phyloP scores from a whole-genome alignment of 2,329 filamentous ascomycete species.

The Alternaria ventricosa region DNA sequence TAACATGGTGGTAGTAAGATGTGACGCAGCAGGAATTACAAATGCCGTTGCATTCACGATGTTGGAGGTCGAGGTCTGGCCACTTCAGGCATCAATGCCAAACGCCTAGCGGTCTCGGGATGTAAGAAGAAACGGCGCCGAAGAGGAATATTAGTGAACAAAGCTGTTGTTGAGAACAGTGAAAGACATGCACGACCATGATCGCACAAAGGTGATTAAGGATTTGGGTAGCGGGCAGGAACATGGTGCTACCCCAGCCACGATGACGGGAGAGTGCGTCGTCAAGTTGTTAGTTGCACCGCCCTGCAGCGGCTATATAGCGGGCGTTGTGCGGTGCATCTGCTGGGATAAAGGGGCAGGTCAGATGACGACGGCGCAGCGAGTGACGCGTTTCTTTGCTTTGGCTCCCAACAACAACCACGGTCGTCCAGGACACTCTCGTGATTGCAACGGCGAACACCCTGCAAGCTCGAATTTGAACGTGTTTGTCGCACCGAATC shows the following conservation, averaged over 20 bases:
- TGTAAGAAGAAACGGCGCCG: constrained; percentile 6
- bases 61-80: not conserved
- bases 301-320: constrained; percentile 12
- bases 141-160: constrained; percentile 1
- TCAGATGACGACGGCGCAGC: not conserved
- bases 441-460: not conserved
- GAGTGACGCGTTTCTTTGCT: not conserved
- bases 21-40: constrained; percentile 1
- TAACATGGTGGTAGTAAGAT: not conserved
- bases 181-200: not conserved
- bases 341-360: constrained; percentile 1
- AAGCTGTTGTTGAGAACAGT: not conserved
- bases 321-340: not conserved
- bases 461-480: constrained; percentile 10
- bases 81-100: constrained; percentile 33
- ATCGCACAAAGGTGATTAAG: constrained; percentile 10
- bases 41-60: not conserved
- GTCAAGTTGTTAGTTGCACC: constrained; percentile 1
- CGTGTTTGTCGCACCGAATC: constrained; percentile 13
- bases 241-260: constrained; percentile 39
- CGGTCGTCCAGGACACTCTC: not conserved
- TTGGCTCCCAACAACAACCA: not conserved
- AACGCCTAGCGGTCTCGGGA: constrained; percentile 41
- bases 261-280: constrained; percentile 25
- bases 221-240: constrained; percentile 13